These are phyloP conservation scores for Boletus subcaerulescens DNA, from an alignment of 768 basidiomycete genomes.

Conservation along the genomic window DNA sequence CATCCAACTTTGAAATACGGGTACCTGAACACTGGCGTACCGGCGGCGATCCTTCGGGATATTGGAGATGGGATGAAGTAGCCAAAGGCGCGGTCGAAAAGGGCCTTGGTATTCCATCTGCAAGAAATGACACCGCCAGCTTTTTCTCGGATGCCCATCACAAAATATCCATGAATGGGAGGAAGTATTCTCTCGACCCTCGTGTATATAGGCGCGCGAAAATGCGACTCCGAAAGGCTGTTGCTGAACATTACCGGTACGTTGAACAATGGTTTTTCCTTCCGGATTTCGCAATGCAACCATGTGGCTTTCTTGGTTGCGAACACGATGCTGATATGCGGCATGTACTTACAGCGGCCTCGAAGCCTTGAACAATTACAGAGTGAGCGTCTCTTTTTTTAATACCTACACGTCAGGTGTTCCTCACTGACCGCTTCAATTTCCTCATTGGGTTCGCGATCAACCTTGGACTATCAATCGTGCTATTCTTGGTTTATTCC, in stretches of 20 bases:
- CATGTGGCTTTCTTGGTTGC: not conserved
- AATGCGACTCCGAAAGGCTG: constrained; percentile 79
- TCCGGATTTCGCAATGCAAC: too few relatives aligned
- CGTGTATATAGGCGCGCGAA: constrained; percentile 85
- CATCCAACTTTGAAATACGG: not conserved
- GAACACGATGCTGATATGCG: constrained; percentile 8
- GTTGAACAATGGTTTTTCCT: constrained; percentile 6
- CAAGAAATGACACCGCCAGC: too few relatives aligned
- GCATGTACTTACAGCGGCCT: constrained; percentile 49
- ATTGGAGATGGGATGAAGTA: not conserved
- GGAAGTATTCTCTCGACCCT: constrained; percentile 45
- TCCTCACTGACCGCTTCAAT: not conserved
- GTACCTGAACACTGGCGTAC: not conserved
- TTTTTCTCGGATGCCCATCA: not conserved
- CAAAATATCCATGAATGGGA: not conserved
- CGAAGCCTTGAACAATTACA: constrained; percentile 85
- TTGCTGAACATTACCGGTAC: constrained; percentile 79
- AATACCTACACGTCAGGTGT: not conserved
- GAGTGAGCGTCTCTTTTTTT: constrained; percentile 42
- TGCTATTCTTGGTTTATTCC: not conserved
- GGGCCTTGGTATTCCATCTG: not conserved
- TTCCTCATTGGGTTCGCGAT: not conserved
- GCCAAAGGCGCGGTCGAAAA: not conserved
- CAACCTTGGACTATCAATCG: not conserved
- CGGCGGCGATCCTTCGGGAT: too few relatives aligned